A percentile compares a stretch with the other conserved stretches of the same genome.
phyloP scores from a whole-genome alignment of 139 green algal species.

The Ulvella scutata region DNA sequence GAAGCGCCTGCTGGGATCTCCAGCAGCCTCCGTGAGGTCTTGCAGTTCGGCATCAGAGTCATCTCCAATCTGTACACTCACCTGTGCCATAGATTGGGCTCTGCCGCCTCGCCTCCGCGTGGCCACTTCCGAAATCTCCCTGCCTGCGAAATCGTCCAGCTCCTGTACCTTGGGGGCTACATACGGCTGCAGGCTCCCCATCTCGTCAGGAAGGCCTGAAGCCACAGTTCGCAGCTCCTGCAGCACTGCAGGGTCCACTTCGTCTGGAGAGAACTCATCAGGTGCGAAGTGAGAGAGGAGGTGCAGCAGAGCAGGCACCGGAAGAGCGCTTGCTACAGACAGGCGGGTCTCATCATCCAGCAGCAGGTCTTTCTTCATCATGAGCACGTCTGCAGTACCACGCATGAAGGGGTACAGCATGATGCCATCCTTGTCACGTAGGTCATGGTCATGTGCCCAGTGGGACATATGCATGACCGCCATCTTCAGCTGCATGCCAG shows the following conservation, averaged over 20 bases:
- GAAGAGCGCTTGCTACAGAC: neutral
- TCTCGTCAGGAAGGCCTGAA: neutral
- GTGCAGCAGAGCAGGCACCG: neutral
- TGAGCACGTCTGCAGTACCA: neutral
- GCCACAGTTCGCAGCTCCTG: neutral
- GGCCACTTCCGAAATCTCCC: conserved; percentile 1
- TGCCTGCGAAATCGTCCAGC: neutral
- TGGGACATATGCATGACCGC: neutral
- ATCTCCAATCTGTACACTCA: neutral
- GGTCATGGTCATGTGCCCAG: neutral
- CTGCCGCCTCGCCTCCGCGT: neutral
- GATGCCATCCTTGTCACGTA: neutral
- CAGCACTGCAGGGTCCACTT: neutral
- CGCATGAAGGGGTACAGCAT: neutral
- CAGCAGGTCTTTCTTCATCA: conserved; percentile 4
- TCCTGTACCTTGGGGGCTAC: neutral
- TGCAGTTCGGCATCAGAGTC: neutral
- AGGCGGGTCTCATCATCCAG: neutral
- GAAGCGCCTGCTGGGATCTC: neutral
- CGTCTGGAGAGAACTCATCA: neutral
- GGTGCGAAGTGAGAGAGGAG: neutral
- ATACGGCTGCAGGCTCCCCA: neutral
- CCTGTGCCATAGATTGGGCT: neutral
- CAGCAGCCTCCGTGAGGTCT: neutral
- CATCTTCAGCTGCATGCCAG: conserved; percentile 2